Evolutionary conservation across 768 basidiomycete species (phyloP).

Genomic region (Tricholoma hemisulphureum): DNA sequence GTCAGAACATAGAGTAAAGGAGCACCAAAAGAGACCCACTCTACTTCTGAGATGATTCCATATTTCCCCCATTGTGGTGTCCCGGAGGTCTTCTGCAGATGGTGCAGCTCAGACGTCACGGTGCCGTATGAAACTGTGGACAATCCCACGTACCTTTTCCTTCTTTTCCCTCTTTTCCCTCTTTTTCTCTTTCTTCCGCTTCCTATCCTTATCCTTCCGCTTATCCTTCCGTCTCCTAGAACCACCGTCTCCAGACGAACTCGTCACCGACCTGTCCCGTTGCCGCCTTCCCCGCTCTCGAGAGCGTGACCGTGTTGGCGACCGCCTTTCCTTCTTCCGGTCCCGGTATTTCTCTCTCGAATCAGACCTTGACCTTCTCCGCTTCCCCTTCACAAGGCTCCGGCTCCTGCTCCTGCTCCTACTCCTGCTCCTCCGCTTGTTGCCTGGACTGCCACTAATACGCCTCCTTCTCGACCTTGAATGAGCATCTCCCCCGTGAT

Average conservation of each 20-base stretch:
- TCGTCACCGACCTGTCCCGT: constrained; percentile 37
- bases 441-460: constrained; percentile 19
- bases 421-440: constrained; percentile 22
- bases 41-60: constrained; percentile 80
- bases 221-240: constrained; percentile 44
- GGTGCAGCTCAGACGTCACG: neutral
- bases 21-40: constrained; percentile 50
- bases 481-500: neutral
- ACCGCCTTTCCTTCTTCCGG: constrained; percentile 30
- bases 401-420: constrained; percentile 28
- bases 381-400: constrained; percentile 31
- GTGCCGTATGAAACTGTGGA: neutral
- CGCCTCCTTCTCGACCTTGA: constrained; percentile 3
- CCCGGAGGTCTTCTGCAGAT: constrained; percentile 47
- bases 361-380: constrained; percentile 33
- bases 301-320: constrained; percentile 33
- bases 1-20: neutral
- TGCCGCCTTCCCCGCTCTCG: constrained; percentile 14
- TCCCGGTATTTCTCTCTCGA: constrained; percentile 33
- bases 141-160: constrained; percentile 45
- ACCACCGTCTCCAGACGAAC: constrained; percentile 44
- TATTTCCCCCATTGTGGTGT: constrained; percentile 87
- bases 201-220: constrained; percentile 47
- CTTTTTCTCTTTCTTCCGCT: constrained; percentile 38
- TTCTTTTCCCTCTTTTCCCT: constrained; percentile 55